Conservation (phyloP, 2,329 filamentous ascomycete genomes). For the Ceratocystis cubensis region DNA sequence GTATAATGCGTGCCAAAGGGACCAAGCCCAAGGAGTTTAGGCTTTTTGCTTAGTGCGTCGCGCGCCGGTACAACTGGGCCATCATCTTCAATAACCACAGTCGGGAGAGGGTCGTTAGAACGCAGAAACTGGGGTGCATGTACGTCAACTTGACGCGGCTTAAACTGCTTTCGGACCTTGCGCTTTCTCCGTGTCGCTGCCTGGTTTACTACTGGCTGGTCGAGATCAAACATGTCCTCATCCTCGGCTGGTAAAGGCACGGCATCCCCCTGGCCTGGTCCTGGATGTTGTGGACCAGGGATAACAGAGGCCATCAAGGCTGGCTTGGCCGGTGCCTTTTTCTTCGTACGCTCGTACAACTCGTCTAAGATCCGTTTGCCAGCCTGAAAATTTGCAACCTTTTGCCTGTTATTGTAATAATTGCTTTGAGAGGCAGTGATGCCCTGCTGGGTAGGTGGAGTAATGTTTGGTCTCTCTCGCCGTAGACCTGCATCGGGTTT, state of each 20-base stretch:
- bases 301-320: slow-evolving; percentile 15
- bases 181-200: slow-evolving; percentile 21
- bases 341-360: slow-evolving; percentile 35
- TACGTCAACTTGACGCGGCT: slow-evolving; percentile 36
- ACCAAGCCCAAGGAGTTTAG: slow-evolving; percentile 40
- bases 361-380: slow-evolving; percentile 44
- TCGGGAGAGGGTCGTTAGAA: slow-evolving; percentile 40
- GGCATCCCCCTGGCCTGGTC: not conserved
- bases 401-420: not conserved
- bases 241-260: not conserved
- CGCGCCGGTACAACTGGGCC: not conserved
- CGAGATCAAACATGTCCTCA: slow-evolving; percentile 15
- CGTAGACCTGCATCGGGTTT: slow-evolving; percentile 12
- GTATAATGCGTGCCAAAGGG: slow-evolving; percentile 51
- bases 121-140: slow-evolving; percentile 41
- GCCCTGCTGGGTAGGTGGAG: not conserved
- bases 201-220: not conserved
- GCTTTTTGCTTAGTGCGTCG: slow-evolving; percentile 20
- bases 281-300: not conserved
- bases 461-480: not conserved
- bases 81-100: slow-evolving; percentile 14
- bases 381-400: slow-evolving; percentile 33
- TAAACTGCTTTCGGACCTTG: slow-evolving; percentile 33
- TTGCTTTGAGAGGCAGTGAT: not conserved
- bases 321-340: slow-evolving; percentile 24